phyloP scores from a whole-genome alignment of 306 rosid species.

The Adenanthera pavonina region DNA sequence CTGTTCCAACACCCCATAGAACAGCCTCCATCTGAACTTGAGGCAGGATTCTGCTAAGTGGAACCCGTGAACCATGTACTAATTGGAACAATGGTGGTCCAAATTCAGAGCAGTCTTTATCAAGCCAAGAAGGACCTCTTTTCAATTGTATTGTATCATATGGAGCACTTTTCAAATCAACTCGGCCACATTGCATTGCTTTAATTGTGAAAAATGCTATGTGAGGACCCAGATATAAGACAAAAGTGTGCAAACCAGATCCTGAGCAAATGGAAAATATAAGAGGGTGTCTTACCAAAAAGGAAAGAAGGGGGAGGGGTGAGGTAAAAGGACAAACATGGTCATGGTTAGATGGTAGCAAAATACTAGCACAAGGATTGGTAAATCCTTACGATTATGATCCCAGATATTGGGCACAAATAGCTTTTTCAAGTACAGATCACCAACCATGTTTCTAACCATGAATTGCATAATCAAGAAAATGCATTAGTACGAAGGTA shows the following conservation, averaged over 20 bases:
- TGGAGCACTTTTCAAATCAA: conserved; percentile 90
- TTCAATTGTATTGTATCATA: conserved; percentile 93
- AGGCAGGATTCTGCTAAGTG: conserved; percentile 83
- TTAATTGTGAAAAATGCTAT: conserved; percentile 90
- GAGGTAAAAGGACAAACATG: neutral
- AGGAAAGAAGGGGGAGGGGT: neutral
- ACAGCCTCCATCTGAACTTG: conserved; percentile 93
- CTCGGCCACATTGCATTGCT: conserved; percentile 95
- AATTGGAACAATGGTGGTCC: conserved; percentile 79
- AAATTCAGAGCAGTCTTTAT: conserved; percentile 82
- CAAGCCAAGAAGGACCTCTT: conserved; percentile 93
- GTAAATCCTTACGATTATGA: conserved; percentile 14
- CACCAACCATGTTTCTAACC: conserved; percentile 28
- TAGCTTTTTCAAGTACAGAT: conserved; percentile 30
- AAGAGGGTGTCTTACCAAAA: conserved; percentile 27
- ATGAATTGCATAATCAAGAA: conserved; percentile 37
- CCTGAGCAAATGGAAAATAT: conserved; percentile 59
- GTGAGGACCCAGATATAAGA: conserved; percentile 97
- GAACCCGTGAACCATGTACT: conserved; percentile 70
- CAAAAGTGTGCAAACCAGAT: conserved; percentile 98
- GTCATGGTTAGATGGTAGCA: conserved; percentile 6
- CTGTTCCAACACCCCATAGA: conserved; percentile 97
- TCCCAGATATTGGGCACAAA: conserved; percentile 4
- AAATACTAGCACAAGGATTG: conserved; percentile 17
- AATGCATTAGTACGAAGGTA: conserved; percentile 19